These are phyloP conservation scores for Fusarium devonianum DNA, from an alignment of 2,329 filamentous ascomycete species.

Conservation along the genomic window DNA sequence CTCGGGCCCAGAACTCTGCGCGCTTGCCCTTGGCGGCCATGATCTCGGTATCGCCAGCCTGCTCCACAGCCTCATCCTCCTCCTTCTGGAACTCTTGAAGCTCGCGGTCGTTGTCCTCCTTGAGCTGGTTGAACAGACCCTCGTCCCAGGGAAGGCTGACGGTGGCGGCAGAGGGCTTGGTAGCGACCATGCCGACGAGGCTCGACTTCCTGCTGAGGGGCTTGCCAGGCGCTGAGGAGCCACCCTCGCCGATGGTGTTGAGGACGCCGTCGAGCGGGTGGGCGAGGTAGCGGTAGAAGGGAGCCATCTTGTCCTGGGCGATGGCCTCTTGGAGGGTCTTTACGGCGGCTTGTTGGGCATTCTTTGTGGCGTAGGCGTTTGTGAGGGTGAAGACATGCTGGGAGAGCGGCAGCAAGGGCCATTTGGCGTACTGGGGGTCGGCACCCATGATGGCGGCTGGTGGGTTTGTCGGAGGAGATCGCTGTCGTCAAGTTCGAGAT, in stretches of 20 bases:
- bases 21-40: slow-evolving; percentile 91
- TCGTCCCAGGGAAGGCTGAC: slow-evolving; percentile 90
- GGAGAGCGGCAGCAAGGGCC: slow-evolving; percentile 79
- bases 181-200: slow-evolving; percentile 77
- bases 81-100: slow-evolving; percentile 81
- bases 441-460: slow-evolving; percentile 67
- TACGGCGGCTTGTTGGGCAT: slow-evolving; percentile 72
- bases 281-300: slow-evolving; percentile 83
- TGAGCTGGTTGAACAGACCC: slow-evolving; percentile 78
- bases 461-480: slow-evolving; percentile 11
- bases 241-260: slow-evolving; percentile 75
- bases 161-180: slow-evolving; percentile 68
- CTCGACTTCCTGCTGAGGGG: slow-evolving; percentile 73
- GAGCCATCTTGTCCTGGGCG: slow-evolving; percentile 83
- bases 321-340: slow-evolving; percentile 85
- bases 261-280: slow-evolving; percentile 84
- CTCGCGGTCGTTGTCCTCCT: slow-evolving; percentile 80
- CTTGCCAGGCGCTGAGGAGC: slow-evolving; percentile 59
- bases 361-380: slow-evolving; percentile 74
- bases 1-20: slow-evolving; percentile 93
- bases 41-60: slow-evolving; percentile 95
- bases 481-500: slow-evolving; percentile 42
- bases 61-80: slow-evolving; percentile 92
- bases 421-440: slow-evolving; percentile 86
- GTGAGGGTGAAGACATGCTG: slow-evolving; percentile 89